Evolutionary conservation across 75 land plant genomes (phyloP), one percentile per base, ranked within the genome.

Genomic region (Cupressus sempervirens): DNA sequence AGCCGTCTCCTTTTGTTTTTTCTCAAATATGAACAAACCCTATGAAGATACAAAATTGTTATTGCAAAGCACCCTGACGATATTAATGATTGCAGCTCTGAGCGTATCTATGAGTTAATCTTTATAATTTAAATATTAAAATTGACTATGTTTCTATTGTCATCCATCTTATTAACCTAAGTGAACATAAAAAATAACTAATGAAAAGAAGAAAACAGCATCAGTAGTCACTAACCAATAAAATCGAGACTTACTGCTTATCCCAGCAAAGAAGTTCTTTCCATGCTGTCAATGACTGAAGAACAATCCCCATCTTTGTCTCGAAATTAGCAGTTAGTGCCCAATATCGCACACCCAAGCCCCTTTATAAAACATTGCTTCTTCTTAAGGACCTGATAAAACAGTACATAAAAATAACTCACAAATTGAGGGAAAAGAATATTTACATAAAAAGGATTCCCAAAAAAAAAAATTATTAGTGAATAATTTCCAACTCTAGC

Each of bases 261-360:
- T 77, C 80, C 80, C 80, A 77, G 40, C 80, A 35, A 77, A 77
- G 46, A 43, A 77, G 80, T 77, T 77, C 80, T 77, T 45, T 77
- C 29, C 41, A 41, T 77, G 80, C 80, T 77, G 80, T 77, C 48
- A 77, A 77, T 41, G 80, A 77, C 3, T 77, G 80, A 41, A 77
- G 45, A 34, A 48, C 80, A 18, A 77, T 77, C 80, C 80, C 80
- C 80, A 77, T 77, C 23, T 40, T 20, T 77, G 80, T 43, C 41
- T 77, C 23, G 80, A 9, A 77, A 77, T 46, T 41, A 77, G 80
- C 46, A 77, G 10, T 23, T 36, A 77, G 80, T 40, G 46, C 48
- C 80, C 29, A 77, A 41, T 40, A 40, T 77, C 80, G 41, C 40
- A 77, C 46, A 23, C 80, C 72, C 36, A 41, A 7, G n/a, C 48